phyloP scores from a whole-genome alignment of 345 rosid species.

The Carallia pectinifolia region DNA sequence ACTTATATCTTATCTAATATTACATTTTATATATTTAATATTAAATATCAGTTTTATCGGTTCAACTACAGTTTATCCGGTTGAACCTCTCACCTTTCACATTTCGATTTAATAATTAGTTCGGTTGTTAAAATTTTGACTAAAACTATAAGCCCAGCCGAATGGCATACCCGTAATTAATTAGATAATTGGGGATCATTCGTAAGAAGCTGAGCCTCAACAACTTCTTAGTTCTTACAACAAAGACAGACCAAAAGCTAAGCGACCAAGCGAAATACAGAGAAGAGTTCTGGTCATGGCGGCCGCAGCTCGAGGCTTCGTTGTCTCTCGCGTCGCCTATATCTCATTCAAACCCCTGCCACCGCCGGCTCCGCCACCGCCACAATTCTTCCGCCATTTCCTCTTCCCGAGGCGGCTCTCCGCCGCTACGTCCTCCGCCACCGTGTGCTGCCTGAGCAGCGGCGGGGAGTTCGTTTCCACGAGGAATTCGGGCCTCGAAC shows the following conservation, averaged over 20 bases:
- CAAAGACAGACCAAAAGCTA: background rate
- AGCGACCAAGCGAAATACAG: background rate
- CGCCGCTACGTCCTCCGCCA: background rate
- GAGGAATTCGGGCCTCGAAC: constrained; percentile 59
- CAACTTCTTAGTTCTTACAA: background rate
- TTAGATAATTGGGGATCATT: background rate
- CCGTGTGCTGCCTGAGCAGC: constrained; percentile 15
- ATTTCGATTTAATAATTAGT: too few relatives aligned
- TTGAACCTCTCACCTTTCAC: too few relatives aligned
- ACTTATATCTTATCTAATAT: too few relatives aligned
- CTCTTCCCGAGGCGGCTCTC: constrained; percentile 43
- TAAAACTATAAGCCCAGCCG: background rate
- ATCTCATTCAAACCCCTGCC: constrained; percentile 29
- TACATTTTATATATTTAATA: too few relatives aligned
- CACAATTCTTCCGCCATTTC: constrained; percentile 34
- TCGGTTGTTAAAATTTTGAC: too few relatives aligned
- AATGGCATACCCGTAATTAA: constrained; percentile 3
- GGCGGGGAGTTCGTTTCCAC: constrained; percentile 62
- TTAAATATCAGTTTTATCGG: too few relatives aligned
- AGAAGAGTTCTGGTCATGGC: constrained; percentile 49
- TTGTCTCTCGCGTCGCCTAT: constrained; percentile 40
- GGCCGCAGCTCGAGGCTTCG: constrained; percentile 55
- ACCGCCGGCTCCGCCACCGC: constrained; percentile 22
- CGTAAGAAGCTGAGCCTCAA: background rate
- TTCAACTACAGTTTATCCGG: too few relatives aligned